Percentiles rank a stretch among this genome's conserved stretches.
Evolutionary conservation across 768 basidiomycete genomes (phyloP).

Genomic region (Tylopilus subfusipes): DNA sequence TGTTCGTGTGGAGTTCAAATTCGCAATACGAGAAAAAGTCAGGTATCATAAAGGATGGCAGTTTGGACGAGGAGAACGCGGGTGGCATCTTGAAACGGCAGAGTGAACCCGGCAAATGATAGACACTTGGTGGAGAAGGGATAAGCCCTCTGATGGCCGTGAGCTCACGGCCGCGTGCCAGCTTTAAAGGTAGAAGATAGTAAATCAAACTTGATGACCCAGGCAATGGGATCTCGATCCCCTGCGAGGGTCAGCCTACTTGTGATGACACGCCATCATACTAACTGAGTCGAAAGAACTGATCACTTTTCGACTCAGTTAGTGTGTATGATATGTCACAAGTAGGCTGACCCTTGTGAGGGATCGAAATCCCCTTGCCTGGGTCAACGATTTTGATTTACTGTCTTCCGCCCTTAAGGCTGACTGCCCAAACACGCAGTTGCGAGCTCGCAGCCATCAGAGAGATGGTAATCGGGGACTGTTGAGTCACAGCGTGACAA

Average conservation of each 20-base stretch:
- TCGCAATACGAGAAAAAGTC: not conserved
- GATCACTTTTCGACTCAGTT: too few relatives aligned
- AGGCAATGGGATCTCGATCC: not conserved
- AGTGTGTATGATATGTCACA: not conserved
- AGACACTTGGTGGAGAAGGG: not conserved
- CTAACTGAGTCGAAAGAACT: too few relatives aligned
- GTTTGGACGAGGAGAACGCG: not conserved
- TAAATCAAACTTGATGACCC: not conserved
- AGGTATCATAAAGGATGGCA: not conserved
- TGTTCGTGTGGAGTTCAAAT: not conserved
- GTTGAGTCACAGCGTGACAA: too few relatives aligned
- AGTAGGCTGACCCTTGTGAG: too few relatives aligned
- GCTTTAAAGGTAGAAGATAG: not conserved
- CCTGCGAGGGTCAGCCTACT: too few relatives aligned
- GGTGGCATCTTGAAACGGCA: slow-evolving; percentile 22
- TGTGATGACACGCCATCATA: not conserved
- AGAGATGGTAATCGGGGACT: too few relatives aligned
- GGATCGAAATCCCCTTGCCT: not conserved
- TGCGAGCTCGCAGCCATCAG: not conserved
- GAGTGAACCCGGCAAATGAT: not conserved
- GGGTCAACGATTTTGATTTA: not conserved
- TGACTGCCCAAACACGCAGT: not conserved
- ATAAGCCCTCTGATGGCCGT: not conserved
- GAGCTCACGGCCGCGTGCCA: not conserved
- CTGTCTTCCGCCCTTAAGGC: not conserved